Conservation (phyloP, 202 grass and related monocot species). For the Dendrocalamus latiflorus region DNA sequence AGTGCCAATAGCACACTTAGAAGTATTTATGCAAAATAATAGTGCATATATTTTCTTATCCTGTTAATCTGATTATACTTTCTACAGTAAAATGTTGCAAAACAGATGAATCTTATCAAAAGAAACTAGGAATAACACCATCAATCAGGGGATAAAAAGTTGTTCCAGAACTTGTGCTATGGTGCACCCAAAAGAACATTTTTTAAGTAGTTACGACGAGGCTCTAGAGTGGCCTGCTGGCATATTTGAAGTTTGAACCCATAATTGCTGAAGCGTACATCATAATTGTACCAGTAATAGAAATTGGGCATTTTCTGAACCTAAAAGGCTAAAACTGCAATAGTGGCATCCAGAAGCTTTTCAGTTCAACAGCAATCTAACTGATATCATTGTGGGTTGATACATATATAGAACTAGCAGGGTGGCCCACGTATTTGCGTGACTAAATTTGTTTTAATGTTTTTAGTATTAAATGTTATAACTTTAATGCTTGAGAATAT, state of each 20-base stretch:
- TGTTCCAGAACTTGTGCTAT: not conserved
- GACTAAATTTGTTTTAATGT: too few species aligned
- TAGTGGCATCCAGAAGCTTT: not conserved
- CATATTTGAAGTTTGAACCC: conserved; percentile 3
- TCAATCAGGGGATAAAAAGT: not conserved
- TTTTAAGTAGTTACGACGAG: not conserved
- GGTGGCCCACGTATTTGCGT: too few species aligned
- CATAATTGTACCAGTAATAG: not conserved
- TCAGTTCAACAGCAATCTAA: not conserved
- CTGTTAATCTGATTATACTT: not conserved
- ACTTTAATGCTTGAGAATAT: too few species aligned
- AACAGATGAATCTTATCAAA: not conserved
- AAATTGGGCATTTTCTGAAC: conserved; percentile 5
- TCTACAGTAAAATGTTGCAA: not conserved
- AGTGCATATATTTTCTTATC: not conserved
- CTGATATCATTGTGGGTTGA: not conserved
- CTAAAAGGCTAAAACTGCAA: not conserved
- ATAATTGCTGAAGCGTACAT: not conserved
- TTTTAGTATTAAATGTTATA: too few species aligned
- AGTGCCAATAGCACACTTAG: not conserved
- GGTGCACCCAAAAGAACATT: not conserved
- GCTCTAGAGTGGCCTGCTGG: not conserved
- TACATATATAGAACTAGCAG: not conserved
- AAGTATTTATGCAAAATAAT: not conserved
- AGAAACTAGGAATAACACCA: not conserved